These are phyloP conservation scores for Didymella sp. DNA, from an alignment of 2,329 filamentous ascomycete genomes.

Conservation along the genomic window DNA sequence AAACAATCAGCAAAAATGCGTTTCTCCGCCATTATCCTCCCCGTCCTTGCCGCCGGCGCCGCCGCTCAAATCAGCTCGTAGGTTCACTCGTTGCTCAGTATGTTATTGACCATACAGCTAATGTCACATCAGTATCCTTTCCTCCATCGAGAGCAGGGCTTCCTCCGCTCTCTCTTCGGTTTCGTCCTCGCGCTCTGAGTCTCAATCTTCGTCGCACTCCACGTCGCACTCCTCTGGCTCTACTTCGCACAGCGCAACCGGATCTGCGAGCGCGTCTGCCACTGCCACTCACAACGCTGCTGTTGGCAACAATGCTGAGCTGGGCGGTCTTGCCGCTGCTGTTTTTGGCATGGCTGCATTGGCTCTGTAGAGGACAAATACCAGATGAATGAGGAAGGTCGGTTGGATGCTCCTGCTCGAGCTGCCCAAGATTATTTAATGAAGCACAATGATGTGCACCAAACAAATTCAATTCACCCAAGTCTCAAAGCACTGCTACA, in stretches of 20 bases:
- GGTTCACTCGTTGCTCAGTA: background rate
- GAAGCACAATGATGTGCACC: background rate
- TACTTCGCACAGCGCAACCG: slow-evolving; percentile 10
- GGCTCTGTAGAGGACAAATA: slow-evolving; percentile 17
- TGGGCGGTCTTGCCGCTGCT: slow-evolving; percentile 22
- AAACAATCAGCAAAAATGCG: slow-evolving; percentile 8
- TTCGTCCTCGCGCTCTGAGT: slow-evolving; percentile 4
- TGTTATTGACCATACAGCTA: background rate
- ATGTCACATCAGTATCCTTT: background rate
- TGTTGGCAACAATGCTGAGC: slow-evolving; percentile 4
- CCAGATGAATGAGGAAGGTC: background rate
- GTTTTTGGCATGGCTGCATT: slow-evolving; percentile 24
- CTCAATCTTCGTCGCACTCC: background rate
- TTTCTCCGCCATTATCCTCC: slow-evolving; percentile 11
- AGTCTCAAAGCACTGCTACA: background rate
- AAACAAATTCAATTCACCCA: background rate
- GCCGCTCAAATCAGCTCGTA: slow-evolving; percentile 19
- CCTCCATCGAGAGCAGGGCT: background rate
- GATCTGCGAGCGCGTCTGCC: slow-evolving; percentile 10
- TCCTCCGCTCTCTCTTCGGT: slow-evolving; percentile 1
- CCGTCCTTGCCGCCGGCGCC: slow-evolving; percentile 9
- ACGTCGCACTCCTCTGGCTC: slow-evolving; percentile 1
- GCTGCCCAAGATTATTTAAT: background rate
- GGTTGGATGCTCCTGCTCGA: background rate
- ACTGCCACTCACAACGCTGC: slow-evolving; percentile 17